Conservation (phyloP, 768 basidiomycete genomes). For the Leccinum subtestaceum region DNA sequence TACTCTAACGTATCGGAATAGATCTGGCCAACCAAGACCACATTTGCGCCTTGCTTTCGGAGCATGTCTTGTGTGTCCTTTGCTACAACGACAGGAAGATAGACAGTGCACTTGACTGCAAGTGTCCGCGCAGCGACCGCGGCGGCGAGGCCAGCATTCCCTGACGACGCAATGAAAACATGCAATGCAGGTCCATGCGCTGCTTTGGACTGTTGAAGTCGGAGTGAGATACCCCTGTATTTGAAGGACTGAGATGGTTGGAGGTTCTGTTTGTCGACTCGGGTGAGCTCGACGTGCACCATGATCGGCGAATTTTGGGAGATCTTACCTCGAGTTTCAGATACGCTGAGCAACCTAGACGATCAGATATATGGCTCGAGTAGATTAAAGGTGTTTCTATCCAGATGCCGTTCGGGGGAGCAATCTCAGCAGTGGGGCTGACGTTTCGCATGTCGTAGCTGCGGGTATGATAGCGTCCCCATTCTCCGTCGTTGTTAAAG, state of each 20-base stretch:
- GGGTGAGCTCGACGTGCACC: not conserved
- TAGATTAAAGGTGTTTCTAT: constrained; percentile 62
- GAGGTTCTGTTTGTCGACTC: constrained; percentile 49
- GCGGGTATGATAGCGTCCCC: not conserved
- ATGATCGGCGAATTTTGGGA: not conserved
- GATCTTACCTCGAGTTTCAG: constrained; percentile 67
- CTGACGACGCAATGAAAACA: constrained; percentile 68
- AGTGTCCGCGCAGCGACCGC: constrained; percentile 60
- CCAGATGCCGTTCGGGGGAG: constrained; percentile 40
- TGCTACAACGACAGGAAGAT: constrained; percentile 54
- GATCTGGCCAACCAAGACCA: constrained; percentile 53
- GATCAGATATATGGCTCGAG: constrained; percentile 55
- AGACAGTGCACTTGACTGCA: constrained; percentile 61
- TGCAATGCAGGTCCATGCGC: constrained; percentile 54
- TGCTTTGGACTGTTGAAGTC: constrained; percentile 50
- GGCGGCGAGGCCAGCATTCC: constrained; percentile 77
- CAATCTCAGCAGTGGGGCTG: not conserved
- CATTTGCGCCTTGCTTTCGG: constrained; percentile 50
- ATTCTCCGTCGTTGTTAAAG: not conserved
- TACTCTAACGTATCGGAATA: constrained; percentile 57
- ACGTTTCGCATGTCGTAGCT: constrained; percentile 6
- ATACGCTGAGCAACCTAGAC: constrained; percentile 51
- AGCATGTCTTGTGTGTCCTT: constrained; percentile 50
- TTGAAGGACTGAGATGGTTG: constrained; percentile 79
- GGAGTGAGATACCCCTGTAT: constrained; percentile 65